These are phyloP conservation scores for Corniculantispora saksenae DNA, from an alignment of 2,329 filamentous ascomycete genomes.

Conservation along the genomic window DNA sequence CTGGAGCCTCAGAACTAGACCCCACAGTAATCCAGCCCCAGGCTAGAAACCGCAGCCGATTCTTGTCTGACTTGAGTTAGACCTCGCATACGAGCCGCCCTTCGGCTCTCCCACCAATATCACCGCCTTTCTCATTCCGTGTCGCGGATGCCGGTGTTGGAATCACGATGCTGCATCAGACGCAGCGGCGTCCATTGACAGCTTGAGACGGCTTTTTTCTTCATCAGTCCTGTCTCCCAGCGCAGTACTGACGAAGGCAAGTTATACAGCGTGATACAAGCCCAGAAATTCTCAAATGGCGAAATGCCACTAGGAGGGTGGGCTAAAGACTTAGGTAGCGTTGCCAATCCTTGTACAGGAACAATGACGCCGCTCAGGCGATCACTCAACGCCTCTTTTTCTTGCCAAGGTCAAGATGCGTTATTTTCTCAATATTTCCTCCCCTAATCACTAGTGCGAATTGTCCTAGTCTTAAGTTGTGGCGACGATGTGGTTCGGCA, in stretches of 20 bases:
- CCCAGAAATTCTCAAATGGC: not conserved
- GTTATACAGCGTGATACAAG: not conserved
- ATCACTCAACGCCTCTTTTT: conserved; percentile 3
- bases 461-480: not conserved
- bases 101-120: too few relatives aligned
- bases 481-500: not conserved
- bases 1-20: not conserved
- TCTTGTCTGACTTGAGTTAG: not conserved
- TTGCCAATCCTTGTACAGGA: not conserved
- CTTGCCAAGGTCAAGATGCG: conserved; percentile 7
- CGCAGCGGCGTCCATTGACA: too few relatives aligned
- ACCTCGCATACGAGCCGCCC: not conserved
- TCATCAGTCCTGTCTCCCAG: too few relatives aligned
- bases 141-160: too few relatives aligned
- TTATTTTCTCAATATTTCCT: not conserved
- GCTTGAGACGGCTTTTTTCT: too few relatives aligned
- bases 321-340: too few relatives aligned
- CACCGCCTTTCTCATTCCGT: too few relatives aligned
- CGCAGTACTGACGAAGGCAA: not conserved
- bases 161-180: too few relatives aligned
- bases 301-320: too few relatives aligned
- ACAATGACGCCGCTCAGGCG: not conserved
- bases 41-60: too few relatives aligned
- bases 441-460: not conserved
- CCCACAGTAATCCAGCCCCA: not conserved